Base-by-base conservation (phyloP, 306 rosid species). In the Prunus dulcis region DNA sequence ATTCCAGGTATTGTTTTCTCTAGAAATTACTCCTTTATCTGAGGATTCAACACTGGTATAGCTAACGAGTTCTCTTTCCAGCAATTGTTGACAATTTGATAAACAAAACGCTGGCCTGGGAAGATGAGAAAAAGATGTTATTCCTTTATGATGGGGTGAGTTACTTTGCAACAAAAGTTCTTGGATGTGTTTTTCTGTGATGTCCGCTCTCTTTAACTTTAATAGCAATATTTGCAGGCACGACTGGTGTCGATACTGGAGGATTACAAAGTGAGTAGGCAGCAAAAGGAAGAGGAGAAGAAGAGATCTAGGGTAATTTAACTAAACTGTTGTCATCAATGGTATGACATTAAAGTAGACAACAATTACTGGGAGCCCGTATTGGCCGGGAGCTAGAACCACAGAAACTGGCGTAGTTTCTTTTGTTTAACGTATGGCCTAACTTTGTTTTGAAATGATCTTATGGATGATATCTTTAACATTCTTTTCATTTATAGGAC, bases 91-190 rank as follows among this genome's bases (percentile, higher is more conserved):
- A 92, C 85, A 95, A 87, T 86, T 89, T 92, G 76, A 90, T 92
- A 74, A 76, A 77, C 87, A 87, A 82, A 80, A 95, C 97, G 0
- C 78, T 92, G 66, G 82, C 85, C 73, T 95, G 97, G 98, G 99
- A 95, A 83, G 87, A 88, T 14, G 97, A 95, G 78, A 88, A 83
- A 73, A 92, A 89, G 78, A 74, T 60, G 61, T 57, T 72, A 46
- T 95, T 92, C 83, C 93, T 90, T 32, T 95, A 95, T 57, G 98
- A 95, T 76, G 97, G 98, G 93, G 98, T 95, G 77, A 89, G 96
- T 72, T 71, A 47, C 14, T 67, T 50, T 75, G 71, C 64, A 27
- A 7, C 56, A 55, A 63, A 49, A 67, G 25, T 56, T 76, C 60
- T 52, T 65, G 56, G 74, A 60, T 68, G 30, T 71, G 49, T 67